Conservation (phyloP, 495 filamentous ascomycete genomes). For the Trichoderma erinaceum region DNA sequence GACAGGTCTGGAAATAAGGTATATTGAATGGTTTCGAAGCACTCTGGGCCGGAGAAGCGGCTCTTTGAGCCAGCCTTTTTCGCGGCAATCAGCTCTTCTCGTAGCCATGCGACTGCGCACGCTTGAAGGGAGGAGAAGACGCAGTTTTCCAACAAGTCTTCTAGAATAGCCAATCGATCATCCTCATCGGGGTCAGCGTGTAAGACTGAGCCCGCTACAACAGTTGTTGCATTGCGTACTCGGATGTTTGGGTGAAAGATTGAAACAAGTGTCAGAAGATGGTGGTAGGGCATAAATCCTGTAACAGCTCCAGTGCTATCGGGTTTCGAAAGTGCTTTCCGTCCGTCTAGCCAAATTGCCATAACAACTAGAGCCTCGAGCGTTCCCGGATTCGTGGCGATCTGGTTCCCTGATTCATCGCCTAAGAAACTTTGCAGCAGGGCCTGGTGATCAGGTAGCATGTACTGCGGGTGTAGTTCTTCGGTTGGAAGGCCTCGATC, state of each 20-base stretch:
- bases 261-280: conserved; percentile 58
- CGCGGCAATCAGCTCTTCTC: conserved; percentile 67
- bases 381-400: conserved; percentile 31
- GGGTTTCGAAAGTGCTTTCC: conserved; percentile 23
- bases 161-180: conserved; percentile 67
- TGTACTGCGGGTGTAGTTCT: not conserved
- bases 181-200: conserved; percentile 68
- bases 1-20: conserved; percentile 37
- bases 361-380: conserved; percentile 45
- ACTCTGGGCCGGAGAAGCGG: conserved; percentile 49
- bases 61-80: conserved; percentile 19
- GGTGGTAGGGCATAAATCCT: conserved; percentile 51
- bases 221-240: conserved; percentile 66
- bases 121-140: conserved; percentile 72
- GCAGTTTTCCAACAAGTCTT: conserved; percentile 74
- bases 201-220: conserved; percentile 64
- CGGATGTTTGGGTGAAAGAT: conserved; percentile 60
- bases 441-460: conserved; percentile 44
- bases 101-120: conserved; percentile 78
- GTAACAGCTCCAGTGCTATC: conserved; percentile 25
- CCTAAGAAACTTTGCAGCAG: conserved; percentile 57
- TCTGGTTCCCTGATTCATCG: conserved; percentile 34
- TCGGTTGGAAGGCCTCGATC: conserved; percentile 51
- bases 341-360: conserved; percentile 39
- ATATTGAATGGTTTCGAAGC: conserved; percentile 42